phyloP scores from a whole-genome alignment of 108 stramenopile species.

The Parmales sp. region DNA sequence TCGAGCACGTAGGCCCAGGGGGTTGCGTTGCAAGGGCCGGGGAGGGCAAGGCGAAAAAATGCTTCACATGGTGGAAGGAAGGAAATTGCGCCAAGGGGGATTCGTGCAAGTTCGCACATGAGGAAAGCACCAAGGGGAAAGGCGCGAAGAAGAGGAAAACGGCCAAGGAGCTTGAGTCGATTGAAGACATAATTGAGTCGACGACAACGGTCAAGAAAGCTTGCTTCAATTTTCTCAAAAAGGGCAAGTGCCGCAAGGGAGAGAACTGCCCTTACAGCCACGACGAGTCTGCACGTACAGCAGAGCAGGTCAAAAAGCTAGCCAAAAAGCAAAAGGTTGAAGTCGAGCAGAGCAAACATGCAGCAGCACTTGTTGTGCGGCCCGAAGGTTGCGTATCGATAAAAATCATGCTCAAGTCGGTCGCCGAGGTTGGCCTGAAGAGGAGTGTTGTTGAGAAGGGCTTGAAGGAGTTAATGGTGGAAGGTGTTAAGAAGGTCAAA shows the following conservation, averaged over 20 bases:
- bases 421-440: no score
- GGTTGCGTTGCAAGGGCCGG: slow-evolving; percentile 24
- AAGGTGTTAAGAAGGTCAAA: no score
- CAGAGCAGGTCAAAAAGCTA: no score
- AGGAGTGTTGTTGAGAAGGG: no score
- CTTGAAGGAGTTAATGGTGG: no score
- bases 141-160: background rate
- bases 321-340: no score
- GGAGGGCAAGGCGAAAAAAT: slow-evolving; percentile 29
- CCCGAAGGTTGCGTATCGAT: no score
- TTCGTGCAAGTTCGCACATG: slow-evolving; percentile 55
- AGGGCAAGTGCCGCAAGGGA: slow-evolving; percentile 49
- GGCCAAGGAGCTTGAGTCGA: background rate
- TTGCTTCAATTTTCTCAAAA: slow-evolving; percentile 56
- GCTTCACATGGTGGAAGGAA: slow-evolving; percentile 53
- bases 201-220: slow-evolving; percentile 37
- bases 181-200: background rate
- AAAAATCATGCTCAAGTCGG: no score
- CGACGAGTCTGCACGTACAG: no score
- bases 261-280: slow-evolving; percentile 60
- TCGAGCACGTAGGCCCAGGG: slow-evolving; percentile 54
- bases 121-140: no score
- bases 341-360: no score
- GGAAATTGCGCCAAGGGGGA: slow-evolving; percentile 57
- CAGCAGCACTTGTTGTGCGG: no score